These are phyloP conservation scores for Acanthamoeba healyi DNA, from an alignment of 208 protist species.

Conservation along the genomic window DNA sequence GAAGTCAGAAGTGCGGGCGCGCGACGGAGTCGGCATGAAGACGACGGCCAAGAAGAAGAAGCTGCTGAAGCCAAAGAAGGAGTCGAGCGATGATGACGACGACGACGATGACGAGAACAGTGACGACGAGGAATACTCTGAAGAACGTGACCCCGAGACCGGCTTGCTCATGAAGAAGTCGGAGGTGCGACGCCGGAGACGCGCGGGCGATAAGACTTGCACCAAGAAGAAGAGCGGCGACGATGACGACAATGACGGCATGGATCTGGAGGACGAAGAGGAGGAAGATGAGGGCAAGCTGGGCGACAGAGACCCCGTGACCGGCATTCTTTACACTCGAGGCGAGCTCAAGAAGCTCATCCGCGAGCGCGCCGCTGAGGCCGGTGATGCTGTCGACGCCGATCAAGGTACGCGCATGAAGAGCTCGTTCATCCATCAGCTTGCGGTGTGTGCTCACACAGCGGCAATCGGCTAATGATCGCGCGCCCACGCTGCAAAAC, in stretches of 20 bases:
- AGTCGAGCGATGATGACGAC: background rate
- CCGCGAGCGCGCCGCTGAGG: background rate
- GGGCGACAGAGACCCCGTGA: constrained; percentile 23
- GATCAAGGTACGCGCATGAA: background rate
- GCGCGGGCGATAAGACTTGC: background rate
- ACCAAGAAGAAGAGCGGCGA: background rate
- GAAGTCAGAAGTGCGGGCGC: constrained; percentile 20
- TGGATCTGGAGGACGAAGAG: background rate
- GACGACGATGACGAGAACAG: background rate
- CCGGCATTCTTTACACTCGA: constrained; percentile 44
- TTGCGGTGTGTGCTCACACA: too few species aligned
- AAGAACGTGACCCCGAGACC: constrained; percentile 52
- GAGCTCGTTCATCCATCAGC: too few species aligned
- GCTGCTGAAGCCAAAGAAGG: background rate
- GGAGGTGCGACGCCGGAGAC: background rate
- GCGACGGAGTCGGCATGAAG: background rate
- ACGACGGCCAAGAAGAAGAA: background rate
- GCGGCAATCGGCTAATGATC: background rate
- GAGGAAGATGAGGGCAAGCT: background rate
- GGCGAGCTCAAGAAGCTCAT: constrained; percentile 42
- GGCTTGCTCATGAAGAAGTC: constrained; percentile 20
- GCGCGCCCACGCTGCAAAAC: background rate
- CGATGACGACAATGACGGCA: constrained; percentile 11
- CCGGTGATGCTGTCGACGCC: background rate
- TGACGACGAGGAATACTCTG: constrained; percentile 65